These are phyloP conservation scores for Annulohypoxylon stygium DNA, from an alignment of 495 filamentous ascomycete genomes.

Conservation along the genomic window DNA sequence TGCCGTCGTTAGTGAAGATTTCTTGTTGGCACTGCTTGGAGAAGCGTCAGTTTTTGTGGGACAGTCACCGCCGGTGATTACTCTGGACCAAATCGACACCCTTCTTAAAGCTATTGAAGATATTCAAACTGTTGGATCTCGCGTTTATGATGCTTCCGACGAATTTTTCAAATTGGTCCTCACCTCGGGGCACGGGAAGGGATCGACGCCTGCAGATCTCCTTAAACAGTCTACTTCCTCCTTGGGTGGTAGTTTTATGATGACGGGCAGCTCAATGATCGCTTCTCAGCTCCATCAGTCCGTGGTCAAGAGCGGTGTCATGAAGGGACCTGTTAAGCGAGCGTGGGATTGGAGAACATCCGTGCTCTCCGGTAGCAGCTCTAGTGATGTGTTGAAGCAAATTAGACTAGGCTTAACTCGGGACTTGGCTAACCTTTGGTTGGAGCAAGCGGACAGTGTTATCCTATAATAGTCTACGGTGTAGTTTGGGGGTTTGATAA, in stretches of 20 bases:
- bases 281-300: slow-evolving; percentile 71
- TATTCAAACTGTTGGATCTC: slow-evolving; percentile 77
- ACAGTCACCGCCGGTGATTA: slow-evolving; percentile 65
- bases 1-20: slow-evolving; percentile 86
- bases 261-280: slow-evolving; percentile 80
- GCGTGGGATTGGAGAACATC: slow-evolving; percentile 90
- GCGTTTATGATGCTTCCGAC: slow-evolving; percentile 77
- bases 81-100: slow-evolving; percentile 75
- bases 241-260: slow-evolving; percentile 67
- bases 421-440: slow-evolving; percentile 74
- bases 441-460: slow-evolving; percentile 65
- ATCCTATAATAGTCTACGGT: slow-evolving; percentile 38
- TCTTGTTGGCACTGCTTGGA: slow-evolving; percentile 83
- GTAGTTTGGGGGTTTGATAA: slow-evolving; percentile 8
- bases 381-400: slow-evolving; percentile 75
- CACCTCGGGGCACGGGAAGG: slow-evolving; percentile 59
- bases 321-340: slow-evolving; percentile 66
- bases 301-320: slow-evolving; percentile 66
- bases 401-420: slow-evolving; percentile 80
- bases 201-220: slow-evolving; percentile 70
- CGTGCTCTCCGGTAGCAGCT: slow-evolving; percentile 68
- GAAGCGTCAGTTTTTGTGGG: slow-evolving; percentile 83
- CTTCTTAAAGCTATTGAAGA: slow-evolving; percentile 87
- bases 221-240: slow-evolving; percentile 74
- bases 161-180: slow-evolving; percentile 74